A percentile compares a stretch with the other conserved stretches of the same genome.
Evolutionary conservation across 768 basidiomycete genomes (phyloP).

Genomic region (Lactifluus volemus): DNA sequence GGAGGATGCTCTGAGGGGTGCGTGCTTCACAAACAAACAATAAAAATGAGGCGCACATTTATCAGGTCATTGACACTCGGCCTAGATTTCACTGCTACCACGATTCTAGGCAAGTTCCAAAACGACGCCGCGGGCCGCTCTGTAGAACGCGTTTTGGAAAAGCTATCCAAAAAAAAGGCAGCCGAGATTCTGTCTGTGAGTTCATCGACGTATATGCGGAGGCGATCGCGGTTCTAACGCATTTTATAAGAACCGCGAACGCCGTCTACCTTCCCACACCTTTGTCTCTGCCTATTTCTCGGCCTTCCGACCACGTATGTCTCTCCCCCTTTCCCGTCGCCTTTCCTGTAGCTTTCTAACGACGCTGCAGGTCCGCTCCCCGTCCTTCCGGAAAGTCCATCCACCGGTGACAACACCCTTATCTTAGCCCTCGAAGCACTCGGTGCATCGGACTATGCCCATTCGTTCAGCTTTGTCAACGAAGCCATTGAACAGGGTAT

Average conservation of each 20-base stretch:
- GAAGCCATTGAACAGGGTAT: conserved; percentile 85
- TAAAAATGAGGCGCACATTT: background rate
- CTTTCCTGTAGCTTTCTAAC: background rate
- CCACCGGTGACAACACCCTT: conserved; percentile 78
- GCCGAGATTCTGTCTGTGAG: conserved; percentile 61
- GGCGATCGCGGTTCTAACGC: background rate
- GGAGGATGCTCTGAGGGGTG: conserved; percentile 76
- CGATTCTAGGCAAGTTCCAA: conserved; percentile 89
- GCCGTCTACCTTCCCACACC: conserved; percentile 77
- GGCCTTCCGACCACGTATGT: conserved; percentile 85
- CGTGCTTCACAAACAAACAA: conserved; percentile 18
- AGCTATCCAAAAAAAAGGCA: conserved; percentile 64
- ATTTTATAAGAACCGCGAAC: conserved; percentile 52
- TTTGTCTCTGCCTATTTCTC: conserved; percentile 96
- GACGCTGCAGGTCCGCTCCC: conserved; percentile 50
- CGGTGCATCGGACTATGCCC: conserved; percentile 73
- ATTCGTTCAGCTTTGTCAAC: conserved; percentile 69
- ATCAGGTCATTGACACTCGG: background rate
- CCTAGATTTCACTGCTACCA: conserved; percentile 90
- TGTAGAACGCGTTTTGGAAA: conserved; percentile 91
- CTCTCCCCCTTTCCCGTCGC: background rate
- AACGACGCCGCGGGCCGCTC: conserved; percentile 68
- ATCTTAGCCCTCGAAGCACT: conserved; percentile 76
- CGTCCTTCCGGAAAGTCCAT: conserved; percentile 60
- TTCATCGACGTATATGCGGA: background rate